These are phyloP conservation scores for Ophiostoma australiae DNA, from an alignment of 2,329 filamentous ascomycete species.

Conservation along the genomic window DNA sequence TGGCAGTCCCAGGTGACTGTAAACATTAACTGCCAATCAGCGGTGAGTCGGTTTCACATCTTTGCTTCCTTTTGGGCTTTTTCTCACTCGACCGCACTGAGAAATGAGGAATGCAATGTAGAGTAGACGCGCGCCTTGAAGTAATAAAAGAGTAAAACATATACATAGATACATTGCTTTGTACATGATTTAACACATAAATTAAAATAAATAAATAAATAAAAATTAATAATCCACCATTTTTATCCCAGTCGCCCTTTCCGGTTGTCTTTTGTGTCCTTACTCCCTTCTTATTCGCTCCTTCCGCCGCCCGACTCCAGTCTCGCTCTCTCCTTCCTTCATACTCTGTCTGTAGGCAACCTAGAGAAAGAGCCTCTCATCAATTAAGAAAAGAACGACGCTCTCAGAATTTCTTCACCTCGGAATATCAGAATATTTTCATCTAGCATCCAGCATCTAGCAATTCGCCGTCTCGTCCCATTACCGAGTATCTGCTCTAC, in stretches of 20 bases:
- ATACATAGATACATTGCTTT: not conserved
- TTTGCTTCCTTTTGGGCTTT: not conserved
- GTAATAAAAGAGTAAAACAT: not conserved
- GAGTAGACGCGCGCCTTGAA: slow-evolving; percentile 7
- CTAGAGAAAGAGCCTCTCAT: not conserved
- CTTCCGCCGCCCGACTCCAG: not conserved
- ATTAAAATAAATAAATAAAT: not conserved
- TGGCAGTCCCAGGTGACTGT: not conserved
- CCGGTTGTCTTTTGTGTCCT: not conserved
- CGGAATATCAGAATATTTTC: not conserved
- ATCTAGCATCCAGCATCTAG: not conserved
- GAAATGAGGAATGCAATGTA: not conserved
- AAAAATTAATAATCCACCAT: not conserved
- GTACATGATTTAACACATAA: not conserved
- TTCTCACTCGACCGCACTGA: not conserved
- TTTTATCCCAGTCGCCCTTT: slow-evolving; percentile 7
- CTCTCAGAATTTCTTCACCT: not conserved
- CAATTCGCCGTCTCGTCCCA: no score
- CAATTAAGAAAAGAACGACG: not conserved
- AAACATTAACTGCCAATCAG: slow-evolving; percentile 8
- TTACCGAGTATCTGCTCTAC: no score
- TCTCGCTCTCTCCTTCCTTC: slow-evolving; percentile 7
- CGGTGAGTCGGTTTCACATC: slow-evolving; percentile 2
- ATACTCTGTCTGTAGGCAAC: not conserved
- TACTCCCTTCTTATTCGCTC: slow-evolving; percentile 17